Percentiles rank a stretch among this genome's conserved stretches.
Conservation (phyloP, 2,329 filamentous ascomycete genomes). For the Aureobasidium leucospermi region DNA sequence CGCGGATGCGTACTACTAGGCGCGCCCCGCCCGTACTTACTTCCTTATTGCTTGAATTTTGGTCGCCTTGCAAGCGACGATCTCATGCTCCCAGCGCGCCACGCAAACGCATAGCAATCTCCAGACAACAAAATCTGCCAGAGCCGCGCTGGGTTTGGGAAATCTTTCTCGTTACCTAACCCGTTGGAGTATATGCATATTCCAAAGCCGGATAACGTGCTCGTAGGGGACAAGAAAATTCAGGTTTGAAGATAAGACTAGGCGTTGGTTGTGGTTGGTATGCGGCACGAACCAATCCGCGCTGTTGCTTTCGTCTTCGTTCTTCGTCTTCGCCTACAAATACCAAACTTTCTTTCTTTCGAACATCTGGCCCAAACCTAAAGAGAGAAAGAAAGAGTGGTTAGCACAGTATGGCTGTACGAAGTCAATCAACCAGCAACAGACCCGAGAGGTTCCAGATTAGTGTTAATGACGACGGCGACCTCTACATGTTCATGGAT, state of each 20-base stretch:
- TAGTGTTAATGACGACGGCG: slow-evolving; percentile 2
- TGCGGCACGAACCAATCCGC: not conserved
- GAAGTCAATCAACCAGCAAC: not conserved
- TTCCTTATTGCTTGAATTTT: not conserved
- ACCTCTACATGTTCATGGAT: not conserved
- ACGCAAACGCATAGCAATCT: not conserved
- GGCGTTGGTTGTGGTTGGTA: not conserved
- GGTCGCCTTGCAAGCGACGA: not conserved
- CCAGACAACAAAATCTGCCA: not conserved
- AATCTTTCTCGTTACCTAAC: not conserved
- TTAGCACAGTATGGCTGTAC: too few species aligned
- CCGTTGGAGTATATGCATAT: not conserved
- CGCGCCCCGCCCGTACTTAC: not conserved
- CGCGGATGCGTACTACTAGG: not conserved
- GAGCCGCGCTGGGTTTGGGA: not conserved
- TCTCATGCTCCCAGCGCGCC: not conserved
- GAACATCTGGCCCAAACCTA: not conserved
- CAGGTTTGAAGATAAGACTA: not conserved
- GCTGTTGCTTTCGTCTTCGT: not conserved
- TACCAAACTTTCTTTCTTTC: not conserved
- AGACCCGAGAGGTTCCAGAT: not conserved
- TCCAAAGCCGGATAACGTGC: not conserved
- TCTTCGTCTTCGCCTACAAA: not conserved
- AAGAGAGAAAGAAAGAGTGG: too few species aligned
- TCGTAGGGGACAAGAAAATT: not conserved